phyloP scores from a whole-genome alignment of 192 early-diverging fungal species.

The Coemansia biformis region DNA sequence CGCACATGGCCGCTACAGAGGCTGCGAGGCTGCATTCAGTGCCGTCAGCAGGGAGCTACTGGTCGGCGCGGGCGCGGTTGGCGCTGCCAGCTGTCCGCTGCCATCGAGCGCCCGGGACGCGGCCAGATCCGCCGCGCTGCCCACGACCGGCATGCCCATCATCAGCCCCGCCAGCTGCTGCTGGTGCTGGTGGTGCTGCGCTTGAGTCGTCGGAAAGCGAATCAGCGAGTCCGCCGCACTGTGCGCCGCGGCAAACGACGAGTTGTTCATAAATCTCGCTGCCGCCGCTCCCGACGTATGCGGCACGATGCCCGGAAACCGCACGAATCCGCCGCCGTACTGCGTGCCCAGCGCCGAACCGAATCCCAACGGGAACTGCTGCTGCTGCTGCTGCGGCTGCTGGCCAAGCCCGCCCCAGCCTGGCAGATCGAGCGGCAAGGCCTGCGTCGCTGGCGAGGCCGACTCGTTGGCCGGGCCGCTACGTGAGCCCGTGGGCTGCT shows the following conservation, averaged over 20 bases:
- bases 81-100: not conserved
- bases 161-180: constrained; percentile 12
- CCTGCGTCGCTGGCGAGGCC: too few species aligned
- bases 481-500: not conserved
- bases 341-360: constrained; percentile 1
- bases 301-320: constrained; percentile 16
- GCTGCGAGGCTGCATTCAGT: constrained; percentile 32
- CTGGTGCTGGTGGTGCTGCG: constrained; percentile 7
- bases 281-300: constrained; percentile 3
- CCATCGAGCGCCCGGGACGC: too few species aligned
- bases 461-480: too few species aligned
- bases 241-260: constrained; percentile 6
- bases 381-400: too few species aligned
- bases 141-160: not conserved
- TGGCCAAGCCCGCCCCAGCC: too few species aligned
- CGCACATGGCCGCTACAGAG: constrained; percentile 3
- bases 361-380: constrained; percentile 9
- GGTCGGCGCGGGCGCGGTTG: constrained; percentile 1
- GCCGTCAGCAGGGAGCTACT: constrained; percentile 11
- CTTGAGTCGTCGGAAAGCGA: not conserved
- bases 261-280: constrained; percentile 5
- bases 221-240: constrained; percentile 8
- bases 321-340: constrained; percentile 8
- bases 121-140: not conserved
- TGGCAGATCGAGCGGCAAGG: too few species aligned